Evolutionary conservation across 139 green algal species (phyloP).

Genomic region (Tetradesmus obliquus): DNA sequence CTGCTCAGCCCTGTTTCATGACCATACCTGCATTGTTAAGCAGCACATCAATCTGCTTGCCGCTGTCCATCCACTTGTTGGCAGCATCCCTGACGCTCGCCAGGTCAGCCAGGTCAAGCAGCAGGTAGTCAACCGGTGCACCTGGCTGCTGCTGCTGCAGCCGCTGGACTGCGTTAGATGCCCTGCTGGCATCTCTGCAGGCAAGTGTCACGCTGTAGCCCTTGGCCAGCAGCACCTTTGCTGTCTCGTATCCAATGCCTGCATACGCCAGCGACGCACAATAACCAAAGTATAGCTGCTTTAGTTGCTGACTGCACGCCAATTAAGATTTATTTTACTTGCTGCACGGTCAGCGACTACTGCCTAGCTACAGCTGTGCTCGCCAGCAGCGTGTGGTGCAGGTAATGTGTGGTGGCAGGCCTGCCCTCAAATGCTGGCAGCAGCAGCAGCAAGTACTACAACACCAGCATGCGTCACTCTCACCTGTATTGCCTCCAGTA

Average conservation of each 20-base stretch:
- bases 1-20: not conserved
- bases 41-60: slow-evolving; percentile 75
- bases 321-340: not conserved
- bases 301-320: not conserved
- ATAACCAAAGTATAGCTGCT: not conserved
- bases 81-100: slow-evolving; percentile 64
- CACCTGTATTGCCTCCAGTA: slow-evolving; percentile 65
- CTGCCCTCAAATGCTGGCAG: not conserved
- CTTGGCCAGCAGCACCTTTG: slow-evolving; percentile 62
- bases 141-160: slow-evolving; percentile 63
- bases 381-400: no score
- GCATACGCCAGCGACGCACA: slow-evolving; percentile 48
- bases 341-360: not conserved
- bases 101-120: slow-evolving; percentile 78
- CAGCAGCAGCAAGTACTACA: not conserved
- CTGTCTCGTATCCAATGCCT: slow-evolving; percentile 84
- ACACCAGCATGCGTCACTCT: not conserved
- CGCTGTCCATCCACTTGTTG: slow-evolving; percentile 59
- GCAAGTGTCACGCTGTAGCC: slow-evolving; percentile 75
- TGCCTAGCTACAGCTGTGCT: no score
- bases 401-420: not conserved
- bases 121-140: slow-evolving; percentile 51
- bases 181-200: slow-evolving; percentile 69
- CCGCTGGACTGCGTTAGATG: slow-evolving; percentile 47
- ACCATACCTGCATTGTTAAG: slow-evolving; percentile 83